A percentile compares a stretch with the other conserved stretches of the same genome.
phyloP scores from a whole-genome alignment of 2,329 filamentous ascomycete species.

The Ophiosphaerella korrae region DNA sequence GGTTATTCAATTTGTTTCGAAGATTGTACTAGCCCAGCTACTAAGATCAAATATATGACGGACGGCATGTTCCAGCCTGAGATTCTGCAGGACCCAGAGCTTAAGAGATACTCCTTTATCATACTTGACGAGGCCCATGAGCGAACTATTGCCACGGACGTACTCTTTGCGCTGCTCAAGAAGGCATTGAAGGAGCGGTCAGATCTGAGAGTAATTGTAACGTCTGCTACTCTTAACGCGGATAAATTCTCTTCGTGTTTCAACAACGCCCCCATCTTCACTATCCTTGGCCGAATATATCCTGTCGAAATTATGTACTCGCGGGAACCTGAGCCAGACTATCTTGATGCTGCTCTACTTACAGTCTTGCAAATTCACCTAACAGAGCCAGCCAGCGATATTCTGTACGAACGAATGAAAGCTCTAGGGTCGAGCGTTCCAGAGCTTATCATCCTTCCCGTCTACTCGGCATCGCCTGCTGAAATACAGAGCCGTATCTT shows the following conservation, averaged over 20 bases:
- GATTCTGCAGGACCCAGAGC: slow-evolving; percentile 92
- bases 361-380: slow-evolving; percentile 99
- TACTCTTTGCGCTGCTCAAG: slow-evolving; percentile 95
- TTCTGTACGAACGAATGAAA: slow-evolving; percentile 95
- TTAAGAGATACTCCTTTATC: slow-evolving; percentile 93
- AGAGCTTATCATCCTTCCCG: slow-evolving; percentile 88
- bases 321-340: slow-evolving; percentile 92
- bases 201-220: slow-evolving; percentile 98
- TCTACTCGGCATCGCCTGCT: slow-evolving; percentile 89
- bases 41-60: slow-evolving; percentile 98
- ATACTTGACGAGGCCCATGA: slow-evolving; percentile 99
- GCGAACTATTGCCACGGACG: slow-evolving; percentile 93
- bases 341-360: slow-evolving; percentile 89
- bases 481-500: slow-evolving; percentile 96
- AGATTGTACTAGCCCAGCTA: slow-evolving; percentile 86
- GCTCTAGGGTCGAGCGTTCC: slow-evolving; percentile 87
- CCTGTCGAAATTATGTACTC: slow-evolving; percentile 97
- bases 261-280: slow-evolving; percentile 93
- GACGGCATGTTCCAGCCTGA: slow-evolving; percentile 98
- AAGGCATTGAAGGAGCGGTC: slow-evolving; percentile 79
- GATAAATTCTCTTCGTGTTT: slow-evolving; percentile 98
- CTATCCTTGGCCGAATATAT: slow-evolving; percentile 91
- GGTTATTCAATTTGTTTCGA: slow-evolving; percentile 99
- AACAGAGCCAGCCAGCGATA: slow-evolving; percentile 89
- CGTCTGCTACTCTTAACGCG: slow-evolving; percentile 95